Percentiles rank a stretch among this genome's conserved stretches.
Evolutionary conservation across 2,329 filamentous ascomycete genomes (phyloP).

Genomic region (Colletotrichum sp.): DNA sequence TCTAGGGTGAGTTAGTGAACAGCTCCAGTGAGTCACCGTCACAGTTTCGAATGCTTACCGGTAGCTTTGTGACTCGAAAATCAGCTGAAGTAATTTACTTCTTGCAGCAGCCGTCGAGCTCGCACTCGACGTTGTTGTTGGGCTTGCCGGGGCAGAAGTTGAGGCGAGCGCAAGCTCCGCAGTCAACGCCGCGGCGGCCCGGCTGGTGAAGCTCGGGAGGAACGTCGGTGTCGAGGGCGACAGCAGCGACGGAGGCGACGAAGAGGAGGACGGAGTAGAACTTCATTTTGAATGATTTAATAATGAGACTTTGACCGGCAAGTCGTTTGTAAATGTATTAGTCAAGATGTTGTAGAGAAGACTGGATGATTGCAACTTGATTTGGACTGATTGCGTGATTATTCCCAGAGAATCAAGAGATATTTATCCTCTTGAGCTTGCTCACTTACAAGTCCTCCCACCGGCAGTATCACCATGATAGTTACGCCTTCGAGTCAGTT

Average conservation of each 20-base stretch:
- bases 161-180: neutral
- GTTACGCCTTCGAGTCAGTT: neutral
- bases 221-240: slow-evolving; percentile 3
- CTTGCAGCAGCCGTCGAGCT: slow-evolving; percentile 9
- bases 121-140: slow-evolving; percentile 11
- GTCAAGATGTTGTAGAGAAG: neutral
- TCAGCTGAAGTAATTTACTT: neutral
- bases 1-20: neutral
- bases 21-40: too few relatives aligned
- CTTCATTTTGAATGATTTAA: slow-evolving; percentile 1
- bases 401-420: neutral
- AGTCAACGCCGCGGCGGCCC: slow-evolving; percentile 9
- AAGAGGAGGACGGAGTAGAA: slow-evolving; percentile 4
- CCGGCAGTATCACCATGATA: neutral
- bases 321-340: neutral
- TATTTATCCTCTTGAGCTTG: neutral
- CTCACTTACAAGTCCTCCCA: neutral
- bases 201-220: slow-evolving; percentile 3
- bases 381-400: neutral
- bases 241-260: slow-evolving; percentile 7
- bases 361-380: neutral
- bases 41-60: too few relatives aligned
- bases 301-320: neutral
- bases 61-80: neutral
- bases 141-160: slow-evolving; percentile 15